phyloP scores from a whole-genome alignment of 2,329 filamentous ascomycete genomes.

The Teratosphaeria nubilosa region DNA sequence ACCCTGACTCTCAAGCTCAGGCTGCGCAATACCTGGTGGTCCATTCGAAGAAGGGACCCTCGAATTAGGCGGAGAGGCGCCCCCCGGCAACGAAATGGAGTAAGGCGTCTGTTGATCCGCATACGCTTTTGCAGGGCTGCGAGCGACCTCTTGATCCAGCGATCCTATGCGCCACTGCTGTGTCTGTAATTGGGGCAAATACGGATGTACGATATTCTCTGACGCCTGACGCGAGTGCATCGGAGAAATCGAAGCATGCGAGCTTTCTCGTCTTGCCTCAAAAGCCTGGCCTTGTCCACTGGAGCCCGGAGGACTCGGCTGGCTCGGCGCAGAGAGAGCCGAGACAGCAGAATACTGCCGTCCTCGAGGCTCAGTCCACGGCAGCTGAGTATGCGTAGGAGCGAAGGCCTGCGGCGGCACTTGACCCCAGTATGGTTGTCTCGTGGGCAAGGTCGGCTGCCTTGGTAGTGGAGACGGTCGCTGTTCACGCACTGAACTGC shows the following conservation, averaged over 20 bases:
- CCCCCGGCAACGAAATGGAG: conserved; percentile 13
- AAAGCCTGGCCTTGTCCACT: neutral
- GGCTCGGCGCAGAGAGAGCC: neutral
- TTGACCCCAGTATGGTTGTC: conserved; percentile 5
- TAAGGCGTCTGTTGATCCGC: conserved; percentile 21
- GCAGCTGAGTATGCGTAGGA: neutral
- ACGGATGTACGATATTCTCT: neutral
- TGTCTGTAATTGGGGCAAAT: neutral
- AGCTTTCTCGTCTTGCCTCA: neutral
- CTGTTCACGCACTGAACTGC: neutral
- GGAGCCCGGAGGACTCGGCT: neutral
- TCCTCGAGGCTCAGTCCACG: neutral
- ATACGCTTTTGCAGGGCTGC: conserved; percentile 17
- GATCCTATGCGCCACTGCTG: neutral
- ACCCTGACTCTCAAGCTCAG: neutral
- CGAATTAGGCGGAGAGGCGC: neutral
- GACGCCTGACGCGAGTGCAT: neutral
- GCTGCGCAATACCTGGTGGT: neutral
- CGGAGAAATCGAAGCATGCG: neutral
- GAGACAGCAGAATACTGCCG: neutral
- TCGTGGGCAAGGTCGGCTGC: conserved; percentile 5
- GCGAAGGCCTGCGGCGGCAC: neutral
- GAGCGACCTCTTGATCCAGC: conserved; percentile 7
- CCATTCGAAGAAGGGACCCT: neutral
- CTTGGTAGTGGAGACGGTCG: neutral